These are phyloP conservation scores for Davidsoniella virescens DNA, from an alignment of 2,329 filamentous ascomycete genomes.

Conservation along the genomic window DNA sequence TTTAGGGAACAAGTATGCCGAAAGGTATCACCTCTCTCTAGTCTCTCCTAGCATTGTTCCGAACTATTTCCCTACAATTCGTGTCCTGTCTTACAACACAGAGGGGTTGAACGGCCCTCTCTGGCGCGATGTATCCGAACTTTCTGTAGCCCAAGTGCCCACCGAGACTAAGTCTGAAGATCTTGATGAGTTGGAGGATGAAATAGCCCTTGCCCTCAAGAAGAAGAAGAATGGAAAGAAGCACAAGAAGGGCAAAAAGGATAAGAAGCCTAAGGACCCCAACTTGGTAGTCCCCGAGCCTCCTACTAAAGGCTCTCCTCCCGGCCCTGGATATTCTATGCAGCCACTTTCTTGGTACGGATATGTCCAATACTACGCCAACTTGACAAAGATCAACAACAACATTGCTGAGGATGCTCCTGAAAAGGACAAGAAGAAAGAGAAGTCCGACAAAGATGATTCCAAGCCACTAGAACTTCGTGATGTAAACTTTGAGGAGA, in stretches of 20 bases:
- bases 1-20: constrained; percentile 66
- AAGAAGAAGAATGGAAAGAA: constrained; percentile 23
- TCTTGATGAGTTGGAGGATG: constrained; percentile 10
- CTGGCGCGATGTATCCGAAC: constrained; percentile 7
- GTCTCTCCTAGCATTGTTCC: constrained; percentile 81
- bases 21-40: constrained; percentile 68
- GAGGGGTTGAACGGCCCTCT: constrained; percentile 52
- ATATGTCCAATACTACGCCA: constrained; percentile 86
- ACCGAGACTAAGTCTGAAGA: constrained; percentile 20
- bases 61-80: constrained; percentile 76
- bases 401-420: constrained; percentile 27
- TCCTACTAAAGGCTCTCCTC: constrained; percentile 55
- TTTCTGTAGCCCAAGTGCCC: constrained; percentile 11
- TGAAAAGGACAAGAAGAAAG: constrained; percentile 16
- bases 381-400: constrained; percentile 80
- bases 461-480: constrained; percentile 5
- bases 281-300: constrained; percentile 50
- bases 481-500: constrained; percentile 15
- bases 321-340: constrained; percentile 78
- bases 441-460: background rate
- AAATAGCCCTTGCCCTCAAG: constrained; percentile 17
- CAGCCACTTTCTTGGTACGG: constrained; percentile 65
- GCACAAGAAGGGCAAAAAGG: constrained; percentile 28
- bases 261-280: constrained; percentile 37
- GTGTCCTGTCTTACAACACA: constrained; percentile 92